phyloP scores from a whole-genome alignment of 805 yeast genomes.

The Blastobotrys terrestris region DNA sequence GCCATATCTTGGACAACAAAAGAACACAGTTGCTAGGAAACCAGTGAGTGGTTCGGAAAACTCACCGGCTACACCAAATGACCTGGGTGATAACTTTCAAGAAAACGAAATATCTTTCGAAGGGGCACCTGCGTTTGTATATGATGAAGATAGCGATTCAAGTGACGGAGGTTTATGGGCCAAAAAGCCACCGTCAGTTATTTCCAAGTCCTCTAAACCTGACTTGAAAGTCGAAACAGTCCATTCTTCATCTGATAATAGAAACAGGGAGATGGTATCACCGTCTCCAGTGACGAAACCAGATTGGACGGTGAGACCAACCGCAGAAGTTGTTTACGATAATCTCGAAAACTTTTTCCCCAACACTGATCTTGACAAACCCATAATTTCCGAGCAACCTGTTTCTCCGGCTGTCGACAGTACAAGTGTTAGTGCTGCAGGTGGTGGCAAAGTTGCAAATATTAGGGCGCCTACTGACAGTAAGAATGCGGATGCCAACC shows the following conservation, averaged over 20 bases:
- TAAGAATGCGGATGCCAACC: background rate
- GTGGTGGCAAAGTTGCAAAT: background rate
- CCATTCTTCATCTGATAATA: background rate
- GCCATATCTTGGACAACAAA: conserved; percentile 23
- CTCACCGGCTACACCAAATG: conserved; percentile 7
- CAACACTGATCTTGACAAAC: conserved; percentile 82
- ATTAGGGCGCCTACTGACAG: background rate
- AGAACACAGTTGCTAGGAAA: conserved; percentile 20
- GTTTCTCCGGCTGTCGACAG: conserved; percentile 23
- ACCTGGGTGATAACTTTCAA: conserved; percentile 35
- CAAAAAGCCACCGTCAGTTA: conserved; percentile 31
- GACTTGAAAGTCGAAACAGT: conserved; percentile 10
- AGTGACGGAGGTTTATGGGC: conserved; percentile 59
- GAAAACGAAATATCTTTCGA: conserved; percentile 72
- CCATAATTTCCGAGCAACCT: conserved; percentile 66
- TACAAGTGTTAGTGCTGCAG: too few species aligned
- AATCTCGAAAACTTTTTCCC: conserved; percentile 92
- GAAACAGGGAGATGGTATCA: conserved; percentile 1
- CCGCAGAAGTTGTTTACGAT: conserved; percentile 88
- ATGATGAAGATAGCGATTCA: conserved; percentile 34
- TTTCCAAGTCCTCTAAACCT: conserved; percentile 7
- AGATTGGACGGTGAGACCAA: conserved; percentile 77
- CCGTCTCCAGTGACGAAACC: conserved; percentile 13
- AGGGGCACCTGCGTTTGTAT: conserved; percentile 53
- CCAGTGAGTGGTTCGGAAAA: conserved; percentile 13